A percentile compares a stretch with the other conserved stretches of the same genome.
Evolutionary conservation across 202 grass and related monocot genomes (phyloP).

Genomic region (Digitaria exilis): DNA sequence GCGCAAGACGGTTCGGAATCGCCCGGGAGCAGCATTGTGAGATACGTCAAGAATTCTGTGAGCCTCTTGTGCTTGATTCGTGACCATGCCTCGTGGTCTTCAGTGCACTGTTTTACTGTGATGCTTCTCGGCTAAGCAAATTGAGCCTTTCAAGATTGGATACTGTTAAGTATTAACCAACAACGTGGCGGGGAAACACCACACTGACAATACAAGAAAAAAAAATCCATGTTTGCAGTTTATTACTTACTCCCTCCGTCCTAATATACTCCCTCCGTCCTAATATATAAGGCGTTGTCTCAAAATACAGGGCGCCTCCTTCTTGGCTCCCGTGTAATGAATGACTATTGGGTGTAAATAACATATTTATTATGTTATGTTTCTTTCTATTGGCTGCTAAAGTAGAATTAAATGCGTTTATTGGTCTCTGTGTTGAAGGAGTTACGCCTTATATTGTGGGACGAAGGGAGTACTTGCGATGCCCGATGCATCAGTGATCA

Average conservation of each 20-base stretch:
- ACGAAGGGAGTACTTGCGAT: too few relatives aligned
- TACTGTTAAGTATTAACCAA: not conserved
- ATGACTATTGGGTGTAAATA: too few relatives aligned
- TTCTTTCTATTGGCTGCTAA: too few relatives aligned
- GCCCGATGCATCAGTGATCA: constrained; percentile 18
- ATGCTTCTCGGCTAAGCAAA: not conserved
- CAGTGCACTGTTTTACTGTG: not conserved
- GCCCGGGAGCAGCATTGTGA: constrained; percentile 66
- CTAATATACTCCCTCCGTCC: too few relatives aligned
- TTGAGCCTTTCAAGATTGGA: not conserved
- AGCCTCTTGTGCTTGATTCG: constrained; percentile 37
- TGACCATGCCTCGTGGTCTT: not conserved
- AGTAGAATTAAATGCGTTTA: too few relatives aligned
- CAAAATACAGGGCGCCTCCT: too few relatives aligned
- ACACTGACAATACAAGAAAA: not conserved
- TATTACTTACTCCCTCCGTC: too few relatives aligned
- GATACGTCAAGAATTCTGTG: constrained; percentile 69
- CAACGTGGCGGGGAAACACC: not conserved
- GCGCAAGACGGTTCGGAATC: constrained; percentile 63
- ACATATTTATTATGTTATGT: too few relatives aligned
- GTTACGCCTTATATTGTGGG: too few relatives aligned
- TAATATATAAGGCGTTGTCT: too few relatives aligned
- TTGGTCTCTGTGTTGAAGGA: too few relatives aligned
- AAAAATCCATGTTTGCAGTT: not conserved
- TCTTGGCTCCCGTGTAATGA: too few relatives aligned